Evolutionary conservation across 169 alveolate species (phyloP).

Genomic region (Plasmodium cynomolgi): DNA sequence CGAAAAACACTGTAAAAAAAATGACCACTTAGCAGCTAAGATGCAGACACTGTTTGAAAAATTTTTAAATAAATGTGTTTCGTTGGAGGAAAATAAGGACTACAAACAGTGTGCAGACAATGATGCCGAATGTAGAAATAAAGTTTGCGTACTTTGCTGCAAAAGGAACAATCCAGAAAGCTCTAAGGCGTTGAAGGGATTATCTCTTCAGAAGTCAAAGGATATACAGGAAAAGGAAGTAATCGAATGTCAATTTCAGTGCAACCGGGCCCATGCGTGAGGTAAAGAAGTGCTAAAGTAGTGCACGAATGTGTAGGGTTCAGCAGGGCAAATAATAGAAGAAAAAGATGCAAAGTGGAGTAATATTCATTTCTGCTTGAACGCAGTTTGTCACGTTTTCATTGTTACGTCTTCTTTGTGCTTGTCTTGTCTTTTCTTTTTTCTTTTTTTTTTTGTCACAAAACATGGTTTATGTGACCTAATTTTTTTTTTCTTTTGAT

Average conservation of each 20-base stretch:
- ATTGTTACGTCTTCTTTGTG: neutral
- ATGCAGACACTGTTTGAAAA: conserved; percentile 68
- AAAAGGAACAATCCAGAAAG: conserved; percentile 12
- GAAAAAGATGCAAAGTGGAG: neutral
- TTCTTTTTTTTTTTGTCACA: neutral
- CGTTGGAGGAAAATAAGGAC: conserved; percentile 62
- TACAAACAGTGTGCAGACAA: conserved; percentile 46
- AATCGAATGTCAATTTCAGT: conserved; percentile 70
- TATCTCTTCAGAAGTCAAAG: conserved; percentile 43
- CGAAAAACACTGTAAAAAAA: conserved; percentile 78
- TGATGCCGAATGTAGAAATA: conserved; percentile 33
- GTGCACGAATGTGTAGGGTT: neutral
- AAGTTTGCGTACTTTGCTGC: conserved; percentile 58
- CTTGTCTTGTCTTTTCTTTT: neutral
- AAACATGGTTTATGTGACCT: neutral
- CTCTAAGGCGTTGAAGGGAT: conserved; percentile 27
- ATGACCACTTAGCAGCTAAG: conserved; percentile 75
- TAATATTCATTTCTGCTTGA: neutral
- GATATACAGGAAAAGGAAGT: conserved; percentile 61
- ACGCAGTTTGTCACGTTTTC: neutral
- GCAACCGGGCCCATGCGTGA: conserved; percentile 27
- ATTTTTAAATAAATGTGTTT: conserved; percentile 65
- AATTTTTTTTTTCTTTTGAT: conserved; percentile 1
- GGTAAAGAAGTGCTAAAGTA: neutral
- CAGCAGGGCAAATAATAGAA: neutral